Conservation (phyloP, 352 stramenopile species). For the Phytophthora sojae region DNA sequence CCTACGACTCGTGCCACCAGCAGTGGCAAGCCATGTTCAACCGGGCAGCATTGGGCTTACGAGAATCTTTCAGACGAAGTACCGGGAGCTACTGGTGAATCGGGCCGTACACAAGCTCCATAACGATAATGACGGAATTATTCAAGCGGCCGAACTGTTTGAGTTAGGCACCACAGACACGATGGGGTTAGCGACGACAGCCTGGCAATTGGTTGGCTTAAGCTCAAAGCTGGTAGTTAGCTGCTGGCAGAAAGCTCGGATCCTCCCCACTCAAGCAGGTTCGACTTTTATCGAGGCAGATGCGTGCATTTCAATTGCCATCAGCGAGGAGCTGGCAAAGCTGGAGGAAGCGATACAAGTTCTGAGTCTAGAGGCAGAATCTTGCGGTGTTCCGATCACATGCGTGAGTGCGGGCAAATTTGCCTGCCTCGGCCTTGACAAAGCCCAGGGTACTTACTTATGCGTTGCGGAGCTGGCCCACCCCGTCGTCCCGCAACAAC, state of each 20-base stretch:
- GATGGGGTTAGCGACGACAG: constrained; percentile 20
- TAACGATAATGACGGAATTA: neutral
- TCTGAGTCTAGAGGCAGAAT: constrained; percentile 2
- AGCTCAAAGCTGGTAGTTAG: constrained; percentile 9
- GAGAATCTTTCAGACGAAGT: constrained; percentile 26
- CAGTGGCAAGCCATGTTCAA: constrained; percentile 7
- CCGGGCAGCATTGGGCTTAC: constrained; percentile 21
- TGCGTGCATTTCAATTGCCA: neutral
- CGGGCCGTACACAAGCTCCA: constrained; percentile 15
- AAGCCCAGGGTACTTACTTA: neutral
- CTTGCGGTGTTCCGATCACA: neutral
- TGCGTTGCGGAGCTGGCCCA: constrained; percentile 28
- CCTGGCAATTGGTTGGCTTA: constrained; percentile 19
- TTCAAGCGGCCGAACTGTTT: constrained; percentile 1
- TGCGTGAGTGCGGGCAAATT: constrained; percentile 14
- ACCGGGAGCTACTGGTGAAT: constrained; percentile 18
- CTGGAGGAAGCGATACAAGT: constrained; percentile 15
- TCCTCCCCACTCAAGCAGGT: constrained; percentile 8
- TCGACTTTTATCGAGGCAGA: neutral
- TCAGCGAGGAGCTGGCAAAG: neutral
- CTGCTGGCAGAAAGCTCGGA: constrained; percentile 25
- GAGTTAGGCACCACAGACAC: constrained; percentile 10
- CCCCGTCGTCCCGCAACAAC: neutral
- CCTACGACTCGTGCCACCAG: constrained; percentile 19
- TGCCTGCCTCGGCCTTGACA: neutral